These are phyloP conservation scores for Metschnikowia lachancei DNA, from an alignment of 805 yeast species.

Conservation along the genomic window DNA sequence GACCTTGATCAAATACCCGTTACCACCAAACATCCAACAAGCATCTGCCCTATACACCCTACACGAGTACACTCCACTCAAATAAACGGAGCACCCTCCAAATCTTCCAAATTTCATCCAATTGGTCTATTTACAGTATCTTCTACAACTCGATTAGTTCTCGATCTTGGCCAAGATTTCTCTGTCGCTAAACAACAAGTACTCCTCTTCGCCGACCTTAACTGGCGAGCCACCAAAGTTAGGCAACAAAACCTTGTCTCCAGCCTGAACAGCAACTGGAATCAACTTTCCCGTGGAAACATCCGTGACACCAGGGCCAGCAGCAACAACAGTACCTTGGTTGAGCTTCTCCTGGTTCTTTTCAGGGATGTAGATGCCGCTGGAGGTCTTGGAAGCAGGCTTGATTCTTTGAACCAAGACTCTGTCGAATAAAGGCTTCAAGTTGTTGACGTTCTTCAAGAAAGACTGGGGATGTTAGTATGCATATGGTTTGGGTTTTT, in stretches of 20 bases:
- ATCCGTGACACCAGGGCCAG: constrained; percentile 89
- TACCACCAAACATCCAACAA: no score
- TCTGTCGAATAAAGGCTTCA: constrained; percentile 93
- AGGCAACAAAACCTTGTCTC: constrained; percentile 94
- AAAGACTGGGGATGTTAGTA: constrained; percentile 45
- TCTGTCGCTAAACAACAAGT: constrained; percentile 82
- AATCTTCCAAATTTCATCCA: no score
- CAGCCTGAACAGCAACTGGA: constrained; percentile 74
- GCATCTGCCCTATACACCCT: no score
- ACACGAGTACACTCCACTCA: no score
- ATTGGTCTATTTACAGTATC: constrained; percentile 7
- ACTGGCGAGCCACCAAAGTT: constrained; percentile 89
- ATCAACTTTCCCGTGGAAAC: constrained; percentile 66
- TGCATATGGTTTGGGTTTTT: no score
- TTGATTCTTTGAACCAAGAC: constrained; percentile 92
- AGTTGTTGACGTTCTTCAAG: constrained; percentile 78
- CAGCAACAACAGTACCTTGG: constrained; percentile 88
- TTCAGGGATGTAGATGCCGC: constrained; percentile 93
- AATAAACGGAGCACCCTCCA: no score
- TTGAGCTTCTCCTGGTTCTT: constrained; percentile 92
- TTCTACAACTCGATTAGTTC: constrained; percentile 23
- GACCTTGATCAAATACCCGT: no score
- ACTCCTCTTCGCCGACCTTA: constrained; percentile 82
- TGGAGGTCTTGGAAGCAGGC: constrained; percentile 86
- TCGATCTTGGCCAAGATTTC: constrained; percentile 93